Conservation (phyloP, 306 rosid species). For the Clitoria ternatea region DNA sequence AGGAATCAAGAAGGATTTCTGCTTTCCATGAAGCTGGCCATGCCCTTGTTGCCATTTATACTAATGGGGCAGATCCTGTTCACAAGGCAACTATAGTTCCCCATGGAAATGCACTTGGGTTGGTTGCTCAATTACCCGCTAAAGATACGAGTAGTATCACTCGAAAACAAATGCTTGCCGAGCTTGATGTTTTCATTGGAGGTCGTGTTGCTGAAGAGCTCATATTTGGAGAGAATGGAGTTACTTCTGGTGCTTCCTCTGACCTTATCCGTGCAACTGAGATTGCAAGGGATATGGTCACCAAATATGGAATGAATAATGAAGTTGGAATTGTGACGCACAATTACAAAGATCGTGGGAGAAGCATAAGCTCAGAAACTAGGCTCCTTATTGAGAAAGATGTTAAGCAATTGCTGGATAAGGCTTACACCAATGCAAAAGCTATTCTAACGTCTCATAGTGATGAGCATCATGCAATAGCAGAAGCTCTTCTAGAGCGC, state of each 20-base stretch:
- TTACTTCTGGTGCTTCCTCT: slow-evolving; percentile 69
- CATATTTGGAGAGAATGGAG: slow-evolving; percentile 74
- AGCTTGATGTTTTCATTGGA: slow-evolving; percentile 79
- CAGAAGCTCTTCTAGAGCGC: slow-evolving; percentile 67
- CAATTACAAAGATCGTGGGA: slow-evolving; percentile 65
- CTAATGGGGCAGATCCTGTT: slow-evolving; percentile 78
- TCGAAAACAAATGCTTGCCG: slow-evolving; percentile 78
- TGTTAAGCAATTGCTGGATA: slow-evolving; percentile 57
- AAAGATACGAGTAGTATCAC: slow-evolving; percentile 61
- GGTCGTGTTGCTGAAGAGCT: slow-evolving; percentile 89
- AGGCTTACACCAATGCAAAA: slow-evolving; percentile 74
- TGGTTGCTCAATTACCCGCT: slow-evolving; percentile 75
- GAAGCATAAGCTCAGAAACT: slow-evolving; percentile 89
- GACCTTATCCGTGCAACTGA: slow-evolving; percentile 63
- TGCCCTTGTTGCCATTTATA: slow-evolving; percentile 81
- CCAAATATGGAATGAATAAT: slow-evolving; percentile 81
- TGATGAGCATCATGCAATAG: slow-evolving; percentile 83
- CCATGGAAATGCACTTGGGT: slow-evolving; percentile 77
- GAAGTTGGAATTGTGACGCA: slow-evolving; percentile 70
- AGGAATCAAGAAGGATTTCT: slow-evolving; percentile 58
- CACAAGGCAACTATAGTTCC: slow-evolving; percentile 95
- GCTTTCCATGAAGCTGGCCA: slow-evolving; percentile 92
- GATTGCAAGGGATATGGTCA: slow-evolving; percentile 75
- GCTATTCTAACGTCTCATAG: slow-evolving; percentile 59
- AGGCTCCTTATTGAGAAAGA: slow-evolving; percentile 84